Evolutionary conservation across 2,329 filamentous ascomycete species (phyloP).

Genomic region (Bipolaris cookei): DNA sequence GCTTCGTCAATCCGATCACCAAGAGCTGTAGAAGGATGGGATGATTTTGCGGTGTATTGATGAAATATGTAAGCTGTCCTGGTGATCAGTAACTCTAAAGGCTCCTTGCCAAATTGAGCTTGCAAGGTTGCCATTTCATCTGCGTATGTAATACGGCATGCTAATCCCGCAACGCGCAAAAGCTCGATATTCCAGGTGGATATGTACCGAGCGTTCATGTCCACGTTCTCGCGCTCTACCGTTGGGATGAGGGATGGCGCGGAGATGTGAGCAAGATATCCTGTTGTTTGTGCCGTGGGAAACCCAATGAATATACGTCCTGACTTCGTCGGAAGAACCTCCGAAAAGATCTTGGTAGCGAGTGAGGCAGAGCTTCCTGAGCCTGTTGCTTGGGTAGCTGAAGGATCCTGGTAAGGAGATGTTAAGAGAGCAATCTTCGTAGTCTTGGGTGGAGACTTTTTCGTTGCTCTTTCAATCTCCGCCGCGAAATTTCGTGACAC

Average conservation of each 20-base stretch:
- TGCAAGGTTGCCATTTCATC: conserved; percentile 73
- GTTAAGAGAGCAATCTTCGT: conserved; percentile 88
- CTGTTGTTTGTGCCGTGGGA: conserved; percentile 95
- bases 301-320: conserved; percentile 97
- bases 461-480: conserved; percentile 93
- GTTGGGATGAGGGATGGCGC: conserved; percentile 96
- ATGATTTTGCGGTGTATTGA: conserved; percentile 87
- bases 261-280: conserved; percentile 90
- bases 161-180: conserved; percentile 86
- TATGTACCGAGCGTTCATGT: conserved; percentile 93
- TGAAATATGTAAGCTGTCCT: conserved; percentile 83
- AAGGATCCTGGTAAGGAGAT: conserved; percentile 83
- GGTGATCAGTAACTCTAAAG: conserved; percentile 70
- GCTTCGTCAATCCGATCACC: conserved; percentile 90
- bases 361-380: conserved; percentile 61
- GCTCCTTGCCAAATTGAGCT: conserved; percentile 63
- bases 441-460: conserved; percentile 90
- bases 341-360: conserved; percentile 81
- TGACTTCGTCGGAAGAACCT: conserved; percentile 85
- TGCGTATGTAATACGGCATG: conserved; percentile 84
- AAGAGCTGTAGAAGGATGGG: conserved; percentile 84
- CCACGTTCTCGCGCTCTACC: conserved; percentile 94
- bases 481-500: conserved; percentile 74
- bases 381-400: conserved; percentile 65
- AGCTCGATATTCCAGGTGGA: conserved; percentile 96